Evolutionary conservation across 441 rosid genomes (phyloP).

Genomic region (Corymbia calophylla): DNA sequence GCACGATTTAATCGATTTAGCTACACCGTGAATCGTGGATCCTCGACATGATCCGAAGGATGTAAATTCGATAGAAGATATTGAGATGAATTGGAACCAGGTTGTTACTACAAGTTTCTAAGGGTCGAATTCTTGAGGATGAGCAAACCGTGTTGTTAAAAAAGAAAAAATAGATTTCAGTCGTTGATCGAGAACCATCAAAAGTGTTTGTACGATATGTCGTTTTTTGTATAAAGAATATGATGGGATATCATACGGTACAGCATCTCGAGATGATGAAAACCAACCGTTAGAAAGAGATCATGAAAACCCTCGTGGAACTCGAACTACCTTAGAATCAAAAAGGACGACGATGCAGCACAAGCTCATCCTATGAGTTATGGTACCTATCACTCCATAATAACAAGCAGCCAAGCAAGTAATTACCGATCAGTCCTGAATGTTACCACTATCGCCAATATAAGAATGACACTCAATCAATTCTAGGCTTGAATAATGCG

Average conservation of each 20-base stretch:
- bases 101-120: accelerated
- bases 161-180: not conserved
- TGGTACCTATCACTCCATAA: not conserved
- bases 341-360: too few relatives aligned
- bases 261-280: too few relatives aligned
- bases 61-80: not conserved
- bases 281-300: not conserved
- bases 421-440: not conserved
- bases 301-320: accelerated
- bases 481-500: accelerated
- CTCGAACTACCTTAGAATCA: not conserved
- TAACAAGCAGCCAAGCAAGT: not conserved
- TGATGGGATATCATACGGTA: accelerated
- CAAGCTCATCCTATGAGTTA: too few relatives aligned
- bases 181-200: accelerated
- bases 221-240: not conserved
- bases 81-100: not conserved
- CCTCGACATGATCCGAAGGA: not conserved
- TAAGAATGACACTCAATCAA: not conserved
- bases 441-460: accelerated
- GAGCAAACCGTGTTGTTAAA: not conserved
- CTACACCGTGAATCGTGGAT: not conserved
- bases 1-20: not conserved
- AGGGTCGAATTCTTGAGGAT: not conserved
- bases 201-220: too few relatives aligned